phyloP scores from a whole-genome alignment of 176 grass and related monocot genomes.

The Oryza officinalis region DNA sequence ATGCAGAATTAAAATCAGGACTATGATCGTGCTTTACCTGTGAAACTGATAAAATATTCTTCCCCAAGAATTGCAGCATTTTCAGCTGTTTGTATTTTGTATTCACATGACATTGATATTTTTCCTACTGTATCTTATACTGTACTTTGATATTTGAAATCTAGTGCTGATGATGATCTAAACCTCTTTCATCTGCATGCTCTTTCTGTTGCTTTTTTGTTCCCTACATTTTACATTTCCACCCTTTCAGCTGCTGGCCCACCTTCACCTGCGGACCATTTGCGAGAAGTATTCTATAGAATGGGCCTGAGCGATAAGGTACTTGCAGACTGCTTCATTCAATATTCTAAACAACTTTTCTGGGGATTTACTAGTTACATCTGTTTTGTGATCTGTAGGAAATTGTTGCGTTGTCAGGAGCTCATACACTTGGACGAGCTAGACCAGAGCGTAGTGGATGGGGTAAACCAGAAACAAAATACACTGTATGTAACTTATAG shows the following conservation, averaged over 20 bases:
- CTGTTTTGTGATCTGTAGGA: conserved; percentile 52
- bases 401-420: conserved; percentile 93
- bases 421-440: conserved; percentile 92
- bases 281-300: conserved; percentile 92
- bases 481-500: conserved; percentile 66
- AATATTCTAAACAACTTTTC: not conserved
- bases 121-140: not conserved
- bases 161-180: not conserved
- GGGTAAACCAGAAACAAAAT: conserved; percentile 97
- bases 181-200: not conserved
- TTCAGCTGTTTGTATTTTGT: not conserved
- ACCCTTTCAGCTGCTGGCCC: conserved; percentile 76
- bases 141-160: conserved; percentile 12
- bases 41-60: not conserved
- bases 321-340: conserved; percentile 3
- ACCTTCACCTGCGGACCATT: conserved; percentile 85
- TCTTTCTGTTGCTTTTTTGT: not conserved
- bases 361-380: conserved; percentile 1
- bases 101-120: not conserved
- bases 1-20: not conserved
- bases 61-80: not conserved
- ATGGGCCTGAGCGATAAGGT: conserved; percentile 95
- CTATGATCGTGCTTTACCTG: not conserved
- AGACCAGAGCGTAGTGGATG: conserved; percentile 93
- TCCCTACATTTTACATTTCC: conserved; percentile 10